phyloP scores from a whole-genome alignment of 2,329 filamentous ascomycete species.

The Nannizzia gypsea region DNA sequence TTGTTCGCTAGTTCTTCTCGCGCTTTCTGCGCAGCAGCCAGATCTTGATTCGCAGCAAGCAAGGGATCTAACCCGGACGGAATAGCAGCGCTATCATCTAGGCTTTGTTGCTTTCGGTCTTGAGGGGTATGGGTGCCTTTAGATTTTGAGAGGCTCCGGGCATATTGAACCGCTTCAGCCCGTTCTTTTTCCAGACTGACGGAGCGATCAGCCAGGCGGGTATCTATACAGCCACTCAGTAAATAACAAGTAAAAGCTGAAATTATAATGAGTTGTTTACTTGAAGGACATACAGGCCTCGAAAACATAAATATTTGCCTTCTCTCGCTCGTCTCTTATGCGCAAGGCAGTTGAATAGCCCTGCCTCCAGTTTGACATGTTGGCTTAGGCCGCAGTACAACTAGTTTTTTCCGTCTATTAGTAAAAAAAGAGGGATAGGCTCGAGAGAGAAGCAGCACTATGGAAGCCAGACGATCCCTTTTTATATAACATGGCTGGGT shows the following conservation, averaged over 20 bases:
- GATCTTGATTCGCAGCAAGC: constrained; percentile 46
- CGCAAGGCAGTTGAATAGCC: constrained; percentile 68
- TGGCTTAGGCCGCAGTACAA: background rate
- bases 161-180: background rate
- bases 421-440: too few relatives aligned
- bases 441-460: background rate
- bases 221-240: constrained; percentile 37
- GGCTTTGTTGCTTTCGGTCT: background rate
- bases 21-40: constrained; percentile 64
- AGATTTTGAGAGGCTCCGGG: background rate
- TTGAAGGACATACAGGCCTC: constrained; percentile 52
- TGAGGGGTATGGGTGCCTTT: background rate
- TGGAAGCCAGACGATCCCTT: background rate
- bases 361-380: constrained; percentile 61
- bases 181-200: constrained; percentile 26
- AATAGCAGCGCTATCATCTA: constrained; percentile 15
- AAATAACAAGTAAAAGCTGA: background rate
- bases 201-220: constrained; percentile 55
- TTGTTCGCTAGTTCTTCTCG: constrained; percentile 56
- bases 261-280: background rate
- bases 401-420: too few relatives aligned
- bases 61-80: constrained; percentile 17
- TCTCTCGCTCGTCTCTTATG: constrained; percentile 58
- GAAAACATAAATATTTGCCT: constrained; percentile 55
- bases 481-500: background rate